Conservation (phyloP, 192 early-diverging fungal genomes). For the Podila horticola region DNA sequence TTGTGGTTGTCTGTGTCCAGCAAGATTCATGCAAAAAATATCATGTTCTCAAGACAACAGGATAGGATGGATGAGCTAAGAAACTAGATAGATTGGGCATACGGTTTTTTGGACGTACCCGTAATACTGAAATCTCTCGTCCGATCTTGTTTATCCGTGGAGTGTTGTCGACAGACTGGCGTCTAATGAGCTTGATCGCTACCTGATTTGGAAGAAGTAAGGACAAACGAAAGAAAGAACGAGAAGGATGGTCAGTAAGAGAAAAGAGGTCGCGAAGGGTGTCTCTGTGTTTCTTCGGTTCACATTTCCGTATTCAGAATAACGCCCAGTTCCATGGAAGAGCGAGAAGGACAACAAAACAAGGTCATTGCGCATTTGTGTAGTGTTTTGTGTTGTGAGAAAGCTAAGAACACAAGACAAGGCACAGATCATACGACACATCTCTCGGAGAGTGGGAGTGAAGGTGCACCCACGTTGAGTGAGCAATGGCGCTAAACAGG, state of each 20-base stretch:
- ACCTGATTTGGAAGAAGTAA: constrained; percentile 62
- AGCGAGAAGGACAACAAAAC: neutral
- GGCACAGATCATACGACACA: neutral
- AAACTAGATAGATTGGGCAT: neutral
- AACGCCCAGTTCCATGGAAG: neutral
- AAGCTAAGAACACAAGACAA: neutral
- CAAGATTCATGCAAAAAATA: neutral
- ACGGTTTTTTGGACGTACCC: constrained; percentile 67
- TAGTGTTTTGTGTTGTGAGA: neutral
- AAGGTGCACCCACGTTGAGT: neutral
- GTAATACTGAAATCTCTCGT: constrained; percentile 93
- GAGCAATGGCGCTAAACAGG: neutral
- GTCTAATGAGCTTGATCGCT: constrained; percentile 96
- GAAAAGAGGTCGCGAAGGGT: neutral
- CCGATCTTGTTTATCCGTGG: constrained; percentile 90
- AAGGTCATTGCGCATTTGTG: neutral
- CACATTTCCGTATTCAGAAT: neutral
- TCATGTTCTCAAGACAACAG: neutral
- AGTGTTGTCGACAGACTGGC: constrained; percentile 86
- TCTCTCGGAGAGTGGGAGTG: neutral
- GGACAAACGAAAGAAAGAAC: neutral
- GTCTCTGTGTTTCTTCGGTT: neutral
- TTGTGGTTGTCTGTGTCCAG: neutral
- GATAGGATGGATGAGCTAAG: neutral
- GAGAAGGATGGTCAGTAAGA: neutral